phyloP scores from a whole-genome alignment of 2,329 filamentous ascomycete genomes.

The Diaporthe humulicola region DNA sequence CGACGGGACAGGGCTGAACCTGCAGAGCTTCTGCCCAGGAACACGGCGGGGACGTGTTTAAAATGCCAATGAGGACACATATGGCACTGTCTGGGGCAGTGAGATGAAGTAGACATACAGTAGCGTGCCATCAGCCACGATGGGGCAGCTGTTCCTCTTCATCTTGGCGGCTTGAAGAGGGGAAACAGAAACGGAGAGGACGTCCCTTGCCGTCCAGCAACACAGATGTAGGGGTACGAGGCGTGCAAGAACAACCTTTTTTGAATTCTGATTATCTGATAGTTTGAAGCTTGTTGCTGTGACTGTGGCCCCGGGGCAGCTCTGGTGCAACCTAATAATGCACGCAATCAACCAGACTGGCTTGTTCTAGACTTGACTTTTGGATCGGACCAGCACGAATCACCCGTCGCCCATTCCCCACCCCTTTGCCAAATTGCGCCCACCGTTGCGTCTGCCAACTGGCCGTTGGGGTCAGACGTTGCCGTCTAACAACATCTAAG shows the following conservation, averaged over 20 bases:
- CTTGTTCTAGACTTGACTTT: neutral
- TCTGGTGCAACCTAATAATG: neutral
- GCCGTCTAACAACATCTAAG: neutral
- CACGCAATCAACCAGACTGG: neutral
- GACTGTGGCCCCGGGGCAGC: neutral
- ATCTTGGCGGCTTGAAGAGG: neutral
- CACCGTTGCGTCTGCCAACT: no score
- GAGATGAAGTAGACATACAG: neutral
- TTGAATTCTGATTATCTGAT: neutral
- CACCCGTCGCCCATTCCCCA: no score
- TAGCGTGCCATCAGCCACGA: slow-evolving; percentile 18
- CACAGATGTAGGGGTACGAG: neutral
- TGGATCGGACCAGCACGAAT: neutral
- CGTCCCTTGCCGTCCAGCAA: neutral
- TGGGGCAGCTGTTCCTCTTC: slow-evolving; percentile 17
- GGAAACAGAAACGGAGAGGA: neutral
- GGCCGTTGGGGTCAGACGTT: neutral
- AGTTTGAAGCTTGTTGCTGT: neutral
- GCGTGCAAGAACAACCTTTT: neutral
- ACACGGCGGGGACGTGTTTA: neutral
- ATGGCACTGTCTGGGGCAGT: slow-evolving; percentile 3
- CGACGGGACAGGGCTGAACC: slow-evolving; percentile 6
- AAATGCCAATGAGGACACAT: neutral
- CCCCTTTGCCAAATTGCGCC: neutral
- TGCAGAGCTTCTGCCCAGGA: neutral